These are phyloP conservation scores for Garcileccinum viscosum DNA, from an alignment of 1,284 basidiomycete species.

Conservation along the genomic window DNA sequence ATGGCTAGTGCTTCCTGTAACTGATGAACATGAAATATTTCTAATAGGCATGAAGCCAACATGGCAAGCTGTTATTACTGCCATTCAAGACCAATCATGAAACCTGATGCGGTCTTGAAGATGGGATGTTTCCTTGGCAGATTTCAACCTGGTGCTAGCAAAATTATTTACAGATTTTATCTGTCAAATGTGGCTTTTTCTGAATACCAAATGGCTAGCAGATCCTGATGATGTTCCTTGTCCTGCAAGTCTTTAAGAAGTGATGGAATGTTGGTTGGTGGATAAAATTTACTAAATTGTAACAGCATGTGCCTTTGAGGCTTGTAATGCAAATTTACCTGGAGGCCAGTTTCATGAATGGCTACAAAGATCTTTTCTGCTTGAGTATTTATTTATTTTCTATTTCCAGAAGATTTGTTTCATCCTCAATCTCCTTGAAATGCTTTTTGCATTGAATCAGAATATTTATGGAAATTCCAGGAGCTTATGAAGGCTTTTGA, in stretches of 20 bases:
- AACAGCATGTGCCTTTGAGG: neutral
- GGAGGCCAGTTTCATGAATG: neutral
- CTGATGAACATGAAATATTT: neutral
- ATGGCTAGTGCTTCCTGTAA: neutral
- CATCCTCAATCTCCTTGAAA: neutral
- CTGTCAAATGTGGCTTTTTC: neutral
- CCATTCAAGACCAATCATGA: neutral
- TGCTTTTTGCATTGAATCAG: neutral
- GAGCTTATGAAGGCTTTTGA: neutral
- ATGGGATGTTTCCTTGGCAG: neutral
- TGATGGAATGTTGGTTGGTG: neutral
- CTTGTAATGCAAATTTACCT: neutral
- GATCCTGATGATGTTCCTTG: neutral
- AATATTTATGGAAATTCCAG: neutral
- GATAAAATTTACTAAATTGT: neutral
- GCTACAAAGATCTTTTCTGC: neutral
- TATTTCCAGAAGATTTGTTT: neutral
- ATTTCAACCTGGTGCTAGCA: neutral
- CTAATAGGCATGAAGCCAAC: neutral
- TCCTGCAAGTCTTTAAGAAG: neutral
- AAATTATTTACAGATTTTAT: neutral
- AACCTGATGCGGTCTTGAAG: neutral
- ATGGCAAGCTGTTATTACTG: neutral
- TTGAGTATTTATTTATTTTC: neutral
- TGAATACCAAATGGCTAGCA: neutral